Evolutionary conservation across 768 basidiomycete species (phyloP), one percentile per base, ranked within the genome.

Genomic region (Tylopilus rubrobrunneus): DNA sequence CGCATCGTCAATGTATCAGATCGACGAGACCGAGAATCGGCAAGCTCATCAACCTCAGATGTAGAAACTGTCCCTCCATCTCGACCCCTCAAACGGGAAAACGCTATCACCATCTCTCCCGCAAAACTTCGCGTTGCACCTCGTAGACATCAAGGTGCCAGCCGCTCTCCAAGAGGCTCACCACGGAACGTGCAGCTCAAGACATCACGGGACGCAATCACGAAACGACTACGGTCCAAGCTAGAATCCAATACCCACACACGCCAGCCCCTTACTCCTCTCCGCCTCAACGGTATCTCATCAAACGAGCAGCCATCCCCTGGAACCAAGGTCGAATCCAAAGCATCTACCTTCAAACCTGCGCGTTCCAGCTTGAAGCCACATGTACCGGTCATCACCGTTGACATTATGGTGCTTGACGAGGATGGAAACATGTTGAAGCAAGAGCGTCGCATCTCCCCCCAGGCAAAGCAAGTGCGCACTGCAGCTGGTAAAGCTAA

Each of bases 401-500:
- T 89, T 47, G 85, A 90, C 44, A 89, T 91, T 48, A 71, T 84
- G 36, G 73, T 87, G 34, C 51, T 89, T 23, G 87, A 91, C 64
- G 76, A 78, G 29, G 63, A 73, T 29, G 89, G 89, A 12, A 74
- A 67, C 47, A 79, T 73, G 33, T 55, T 90, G 42, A 79, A 76
- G 51, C 77, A 81, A 62, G 89, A 90, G 66, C 73, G 77, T 55
- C 74, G 89, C 51, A 72, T 82, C 10, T 82, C 83, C 5, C 72
- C 77, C 5, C 71, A 72, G 40, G 53, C 68, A 23, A 81, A 78
- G 60, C 64, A 44, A 27, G 46, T 40, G 9, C 48, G 48, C 53
- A 36, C 28, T 33, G 17, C 46, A 27, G 25, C 54, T 42, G 7
- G 46, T 21, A 63, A 51, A 51, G 43, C 50, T 12, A 62, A 58